A percentile compares a stretch with the other conserved stretches of the same genome.
These are phyloP conservation scores for Penicillium atrosanguineum DNA, from an alignment of 495 filamentous ascomycete genomes.

Conservation along the genomic window DNA sequence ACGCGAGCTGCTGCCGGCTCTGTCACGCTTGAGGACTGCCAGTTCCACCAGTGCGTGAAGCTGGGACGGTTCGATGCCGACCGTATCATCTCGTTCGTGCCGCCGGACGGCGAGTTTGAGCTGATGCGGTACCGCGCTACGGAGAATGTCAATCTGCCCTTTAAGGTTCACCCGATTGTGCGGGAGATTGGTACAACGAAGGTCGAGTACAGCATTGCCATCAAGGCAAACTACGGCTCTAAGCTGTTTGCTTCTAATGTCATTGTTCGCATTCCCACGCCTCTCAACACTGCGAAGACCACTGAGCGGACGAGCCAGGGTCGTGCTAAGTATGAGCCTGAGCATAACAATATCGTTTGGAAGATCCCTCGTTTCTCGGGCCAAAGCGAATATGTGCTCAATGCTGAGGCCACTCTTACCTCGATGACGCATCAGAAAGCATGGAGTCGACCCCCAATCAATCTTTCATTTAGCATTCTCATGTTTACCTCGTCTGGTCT, in stretches of 20 bases:
- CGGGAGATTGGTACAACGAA: slow-evolving; percentile 96
- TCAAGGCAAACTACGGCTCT: slow-evolving; percentile 92
- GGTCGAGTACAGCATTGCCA: slow-evolving; percentile 97
- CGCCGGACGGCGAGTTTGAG: slow-evolving; percentile 98
- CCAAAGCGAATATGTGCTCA: slow-evolving; percentile 90
- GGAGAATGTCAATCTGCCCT: slow-evolving; percentile 98
- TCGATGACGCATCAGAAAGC: slow-evolving; percentile 98
- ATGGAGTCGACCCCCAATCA: slow-evolving; percentile 92
- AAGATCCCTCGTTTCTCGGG: slow-evolving; percentile 97
- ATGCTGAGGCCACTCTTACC: slow-evolving; percentile 88
- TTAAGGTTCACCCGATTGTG: slow-evolving; percentile 98
- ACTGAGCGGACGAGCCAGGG: slow-evolving; percentile 93
- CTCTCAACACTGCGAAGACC: slow-evolving; percentile 92
- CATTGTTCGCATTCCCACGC: slow-evolving; percentile 91
- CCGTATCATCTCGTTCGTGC: slow-evolving; percentile 95
- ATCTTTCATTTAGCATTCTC: slow-evolving; percentile 83
- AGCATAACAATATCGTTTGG: slow-evolving; percentile 98
- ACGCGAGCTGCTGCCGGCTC: slow-evolving; percentile 94
- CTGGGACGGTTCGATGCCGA: slow-evolving; percentile 96
- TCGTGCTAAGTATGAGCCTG: slow-evolving; percentile 97
- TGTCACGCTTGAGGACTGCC: slow-evolving; percentile 96
- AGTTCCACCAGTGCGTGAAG: slow-evolving; percentile 99
- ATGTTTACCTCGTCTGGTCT: slow-evolving; percentile 98
- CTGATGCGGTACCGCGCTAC: slow-evolving; percentile 99
- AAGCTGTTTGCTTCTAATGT: slow-evolving; percentile 99